Percentiles rank a stretch among this genome's conserved stretches.
Evolutionary conservation across 2,329 filamentous ascomycete genomes (phyloP).

Genomic region (Seiridium cupressi): DNA sequence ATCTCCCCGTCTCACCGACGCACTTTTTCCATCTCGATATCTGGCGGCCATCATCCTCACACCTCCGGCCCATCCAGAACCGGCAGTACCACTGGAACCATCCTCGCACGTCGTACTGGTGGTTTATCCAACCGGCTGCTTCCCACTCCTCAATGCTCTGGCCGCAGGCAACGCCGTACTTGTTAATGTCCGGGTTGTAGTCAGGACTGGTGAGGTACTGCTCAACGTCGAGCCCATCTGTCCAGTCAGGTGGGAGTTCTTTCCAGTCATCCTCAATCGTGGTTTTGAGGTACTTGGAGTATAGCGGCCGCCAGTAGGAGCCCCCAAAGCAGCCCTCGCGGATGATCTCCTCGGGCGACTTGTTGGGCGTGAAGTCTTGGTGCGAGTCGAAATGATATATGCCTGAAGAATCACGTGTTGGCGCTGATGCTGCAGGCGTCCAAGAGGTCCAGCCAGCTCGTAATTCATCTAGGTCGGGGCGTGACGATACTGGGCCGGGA

Average conservation of each 20-base stretch:
- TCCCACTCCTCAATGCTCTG: conserved; percentile 57
- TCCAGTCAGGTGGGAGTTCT: conserved; percentile 44
- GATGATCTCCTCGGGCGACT: conserved; percentile 49
- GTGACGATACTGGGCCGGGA: not conserved
- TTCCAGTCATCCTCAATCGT: conserved; percentile 44
- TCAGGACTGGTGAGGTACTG: conserved; percentile 35
- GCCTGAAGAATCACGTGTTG: conserved; percentile 37
- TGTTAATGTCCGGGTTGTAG: conserved; percentile 50
- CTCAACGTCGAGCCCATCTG: conserved; percentile 33
- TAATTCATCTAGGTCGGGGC: conserved; percentile 16
- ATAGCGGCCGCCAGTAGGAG: conserved; percentile 47
- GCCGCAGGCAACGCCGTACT: conserved; percentile 49
- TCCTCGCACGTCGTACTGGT: conserved; percentile 49
- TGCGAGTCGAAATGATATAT: conserved; percentile 44
- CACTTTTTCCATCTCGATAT: conserved; percentile 50
- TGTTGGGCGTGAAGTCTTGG: conserved; percentile 48
- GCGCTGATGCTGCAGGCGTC: conserved; percentile 34
- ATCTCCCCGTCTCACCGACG: conserved; percentile 49
- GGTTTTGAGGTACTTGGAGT: conserved; percentile 37
- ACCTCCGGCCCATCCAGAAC: conserved; percentile 48
- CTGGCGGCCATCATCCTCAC: conserved; percentile 51
- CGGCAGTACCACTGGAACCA: conserved; percentile 59
- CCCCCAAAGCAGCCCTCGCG: conserved; percentile 52
- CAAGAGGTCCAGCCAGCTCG: conserved; percentile 41
- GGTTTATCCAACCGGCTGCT: conserved; percentile 52